Evolutionary conservation across 495 filamentous ascomycete species (phyloP).

Genomic region (Aspergillus saccharolyticus): DNA sequence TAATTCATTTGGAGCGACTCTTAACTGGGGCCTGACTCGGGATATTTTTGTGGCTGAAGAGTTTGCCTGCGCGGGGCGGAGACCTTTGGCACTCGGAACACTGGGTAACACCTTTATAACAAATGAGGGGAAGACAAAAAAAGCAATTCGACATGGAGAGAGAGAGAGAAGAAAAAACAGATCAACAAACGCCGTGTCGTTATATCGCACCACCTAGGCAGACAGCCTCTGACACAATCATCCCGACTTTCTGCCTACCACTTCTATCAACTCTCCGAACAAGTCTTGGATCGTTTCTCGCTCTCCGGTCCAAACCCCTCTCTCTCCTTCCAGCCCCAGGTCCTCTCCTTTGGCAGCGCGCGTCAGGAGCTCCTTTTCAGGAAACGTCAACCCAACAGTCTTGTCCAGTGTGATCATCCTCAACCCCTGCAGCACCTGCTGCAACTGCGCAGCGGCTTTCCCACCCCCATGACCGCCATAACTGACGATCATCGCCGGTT

Average conservation of each 20-base stretch:
- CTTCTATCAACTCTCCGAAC: conserved; percentile 1
- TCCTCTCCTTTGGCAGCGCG: conserved; percentile 3
- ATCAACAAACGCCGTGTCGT: no score
- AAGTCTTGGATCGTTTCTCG: background rate
- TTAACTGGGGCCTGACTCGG: background rate
- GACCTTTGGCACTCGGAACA: no score
- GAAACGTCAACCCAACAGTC: conserved; percentile 17
- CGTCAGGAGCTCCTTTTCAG: conserved; percentile 5
- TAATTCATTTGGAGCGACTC: background rate
- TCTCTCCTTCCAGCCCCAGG: conserved; percentile 3
- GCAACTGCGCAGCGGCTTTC: conserved; percentile 37
- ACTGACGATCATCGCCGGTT: conserved; percentile 51
- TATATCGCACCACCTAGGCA: background rate
- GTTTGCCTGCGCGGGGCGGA: no score
- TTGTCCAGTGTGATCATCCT: conserved; percentile 17
- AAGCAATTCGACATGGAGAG: no score
- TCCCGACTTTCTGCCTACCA: background rate
- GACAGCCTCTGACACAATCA: background rate
- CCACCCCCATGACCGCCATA: conserved; percentile 51
- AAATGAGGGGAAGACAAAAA: no score
- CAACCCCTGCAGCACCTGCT: conserved; percentile 22
- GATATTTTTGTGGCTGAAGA: background rate
- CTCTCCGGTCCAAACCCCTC: conserved; percentile 6
- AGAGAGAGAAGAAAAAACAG: no score
- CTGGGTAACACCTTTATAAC: no score